These are phyloP conservation scores for Paecilomyces sp. DNA, from an alignment of 2,329 filamentous ascomycete genomes.

Conservation along the genomic window DNA sequence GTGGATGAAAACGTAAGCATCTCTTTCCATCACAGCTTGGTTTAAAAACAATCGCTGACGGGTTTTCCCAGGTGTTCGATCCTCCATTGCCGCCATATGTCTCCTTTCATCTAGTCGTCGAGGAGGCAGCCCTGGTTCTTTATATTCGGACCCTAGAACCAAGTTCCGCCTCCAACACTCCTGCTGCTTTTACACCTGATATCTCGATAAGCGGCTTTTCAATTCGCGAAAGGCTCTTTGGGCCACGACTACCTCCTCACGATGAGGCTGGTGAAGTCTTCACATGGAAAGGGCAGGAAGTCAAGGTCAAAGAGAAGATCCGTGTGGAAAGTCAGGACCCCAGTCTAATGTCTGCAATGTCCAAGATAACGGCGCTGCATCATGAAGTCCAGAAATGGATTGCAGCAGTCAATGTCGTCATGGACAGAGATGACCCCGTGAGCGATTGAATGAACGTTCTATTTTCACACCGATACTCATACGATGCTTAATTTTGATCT, in stretches of 20 bases:
- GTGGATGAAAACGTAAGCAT: constrained; percentile 50
- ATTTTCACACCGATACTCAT: neutral
- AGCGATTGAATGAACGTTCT: constrained; percentile 16
- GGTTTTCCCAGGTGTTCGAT: constrained; percentile 44
- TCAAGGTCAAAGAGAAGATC: constrained; percentile 83
- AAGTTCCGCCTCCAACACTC: constrained; percentile 50
- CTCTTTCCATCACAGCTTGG: neutral
- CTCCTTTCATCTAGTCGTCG: constrained; percentile 64
- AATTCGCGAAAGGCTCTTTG: constrained; percentile 50
- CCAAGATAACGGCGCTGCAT: constrained; percentile 73
- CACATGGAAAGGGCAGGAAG: constrained; percentile 60
- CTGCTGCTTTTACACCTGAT: constrained; percentile 61
- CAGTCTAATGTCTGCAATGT: constrained; percentile 71
- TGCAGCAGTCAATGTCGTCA: constrained; percentile 67
- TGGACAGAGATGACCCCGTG: constrained; percentile 54
- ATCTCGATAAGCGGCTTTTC: constrained; percentile 54
- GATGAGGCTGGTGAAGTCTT: constrained; percentile 78
- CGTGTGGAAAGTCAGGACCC: constrained; percentile 85
- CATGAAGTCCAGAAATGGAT: constrained; percentile 64
- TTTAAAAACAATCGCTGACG: constrained; percentile 8
- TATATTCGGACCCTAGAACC: constrained; percentile 64
- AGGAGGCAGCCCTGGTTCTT: constrained; percentile 63
- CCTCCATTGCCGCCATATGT: constrained; percentile 59
- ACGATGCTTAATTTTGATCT: too few relatives aligned
- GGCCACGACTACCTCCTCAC: constrained; percentile 53